phyloP scores from a whole-genome alignment of 2,329 filamentous ascomycete species.

The Phyllosticta citribraziliensis region DNA sequence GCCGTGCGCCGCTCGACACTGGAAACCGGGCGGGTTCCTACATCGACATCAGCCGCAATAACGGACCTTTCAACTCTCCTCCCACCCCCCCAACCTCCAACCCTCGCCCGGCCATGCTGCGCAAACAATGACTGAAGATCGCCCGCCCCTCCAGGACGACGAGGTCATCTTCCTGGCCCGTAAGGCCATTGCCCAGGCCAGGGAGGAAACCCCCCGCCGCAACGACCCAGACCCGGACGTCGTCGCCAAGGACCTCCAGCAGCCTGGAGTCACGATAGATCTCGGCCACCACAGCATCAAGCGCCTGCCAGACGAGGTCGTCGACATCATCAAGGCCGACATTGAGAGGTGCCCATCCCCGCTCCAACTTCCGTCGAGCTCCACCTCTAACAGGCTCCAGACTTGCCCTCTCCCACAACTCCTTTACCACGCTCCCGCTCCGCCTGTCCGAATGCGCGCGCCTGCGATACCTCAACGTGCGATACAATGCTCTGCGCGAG shows the following conservation, averaged over 20 bases:
- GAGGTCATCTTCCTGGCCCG: constrained; percentile 58
- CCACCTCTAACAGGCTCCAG: constrained; percentile 34
- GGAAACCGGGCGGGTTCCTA: not conserved
- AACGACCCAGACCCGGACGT: constrained; percentile 48
- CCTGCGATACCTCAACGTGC: constrained; percentile 69
- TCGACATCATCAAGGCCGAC: constrained; percentile 64
- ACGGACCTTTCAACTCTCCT: not conserved
- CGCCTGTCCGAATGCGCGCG: constrained; percentile 68
- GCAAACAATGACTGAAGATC: constrained; percentile 26
- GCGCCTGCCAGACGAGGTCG: constrained; percentile 61
- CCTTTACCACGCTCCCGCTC: constrained; percentile 56
- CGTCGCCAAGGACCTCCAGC: constrained; percentile 41
- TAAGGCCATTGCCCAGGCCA: constrained; percentile 57
- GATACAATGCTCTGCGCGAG: constrained; percentile 62
- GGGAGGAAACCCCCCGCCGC: constrained; percentile 50
- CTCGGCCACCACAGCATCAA: constrained; percentile 66
- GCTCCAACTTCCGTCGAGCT: not conserved
- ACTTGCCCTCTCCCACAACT: constrained; percentile 73
- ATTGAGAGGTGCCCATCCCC: constrained; percentile 53
- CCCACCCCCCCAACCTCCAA: not conserved
- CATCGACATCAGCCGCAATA: not conserved
- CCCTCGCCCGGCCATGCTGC: not conserved
- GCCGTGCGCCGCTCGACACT: not conserved
- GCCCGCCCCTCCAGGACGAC: constrained; percentile 42
- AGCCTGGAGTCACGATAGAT: constrained; percentile 68